A percentile compares a stretch with the other conserved stretches of the same genome.
phyloP scores from a whole-genome alignment of 2,329 filamentous ascomycete species.

The Graphilbum fragrans region DNA sequence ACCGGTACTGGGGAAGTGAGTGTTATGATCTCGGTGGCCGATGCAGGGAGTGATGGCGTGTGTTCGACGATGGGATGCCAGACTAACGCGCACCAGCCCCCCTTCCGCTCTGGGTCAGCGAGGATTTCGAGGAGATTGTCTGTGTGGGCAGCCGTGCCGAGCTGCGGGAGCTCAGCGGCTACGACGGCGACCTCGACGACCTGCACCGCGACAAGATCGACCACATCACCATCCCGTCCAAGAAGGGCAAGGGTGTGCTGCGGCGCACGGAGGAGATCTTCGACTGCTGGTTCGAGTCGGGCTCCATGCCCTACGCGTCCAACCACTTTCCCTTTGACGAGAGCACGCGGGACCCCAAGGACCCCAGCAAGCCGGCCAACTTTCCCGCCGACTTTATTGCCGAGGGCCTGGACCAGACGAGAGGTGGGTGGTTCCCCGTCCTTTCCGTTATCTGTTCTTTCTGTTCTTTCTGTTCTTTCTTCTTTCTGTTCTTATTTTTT shows the following conservation, averaged over 20 bases:
- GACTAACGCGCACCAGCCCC: constrained; percentile 2
- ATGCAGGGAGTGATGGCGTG: too few relatives aligned
- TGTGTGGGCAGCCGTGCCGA: constrained; percentile 79
- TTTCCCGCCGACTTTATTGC: constrained; percentile 40
- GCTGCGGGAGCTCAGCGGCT: constrained; percentile 77
- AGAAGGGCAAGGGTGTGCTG: constrained; percentile 55
- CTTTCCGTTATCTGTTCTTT: too few relatives aligned
- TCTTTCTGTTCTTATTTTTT: too few relatives aligned
- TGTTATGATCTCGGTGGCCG: too few relatives aligned
- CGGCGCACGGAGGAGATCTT: constrained; percentile 50
- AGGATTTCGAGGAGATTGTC: constrained; percentile 75
- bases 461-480: too few relatives aligned
- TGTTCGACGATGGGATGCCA: too few relatives aligned
- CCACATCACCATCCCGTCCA: constrained; percentile 85
- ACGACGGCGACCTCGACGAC: constrained; percentile 68
- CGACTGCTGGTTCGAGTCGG: constrained; percentile 43
- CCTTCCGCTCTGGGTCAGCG: constrained; percentile 58
- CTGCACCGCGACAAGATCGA: constrained; percentile 90
- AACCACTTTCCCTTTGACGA: constrained; percentile 59
- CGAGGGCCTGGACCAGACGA: constrained; percentile 60
- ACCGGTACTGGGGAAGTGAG: constrained; percentile 95
- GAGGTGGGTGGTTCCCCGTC: constrained; percentile 19
- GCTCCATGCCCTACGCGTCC: constrained; percentile 40
- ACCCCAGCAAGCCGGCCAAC: constrained; percentile 23
- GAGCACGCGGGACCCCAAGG: constrained; percentile 74